Evolutionary conservation across 495 filamentous ascomycete genomes (phyloP), one percentile per base, ranked within the genome.

Genomic region (Podospora australis): DNA sequence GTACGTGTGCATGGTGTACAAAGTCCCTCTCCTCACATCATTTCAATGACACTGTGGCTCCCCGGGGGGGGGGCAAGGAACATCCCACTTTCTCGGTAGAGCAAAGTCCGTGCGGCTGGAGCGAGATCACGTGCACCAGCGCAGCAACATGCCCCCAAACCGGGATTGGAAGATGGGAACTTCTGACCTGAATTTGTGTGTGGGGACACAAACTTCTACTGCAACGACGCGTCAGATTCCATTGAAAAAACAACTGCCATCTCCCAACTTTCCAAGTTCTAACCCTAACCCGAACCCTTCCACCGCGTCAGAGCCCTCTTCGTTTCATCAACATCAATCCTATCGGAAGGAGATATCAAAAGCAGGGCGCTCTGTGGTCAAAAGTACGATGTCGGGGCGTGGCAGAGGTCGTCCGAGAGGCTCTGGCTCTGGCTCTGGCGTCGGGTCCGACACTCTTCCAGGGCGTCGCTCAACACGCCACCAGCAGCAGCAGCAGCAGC

Each of bases 221-320:
- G 14, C 32, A n/a, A n/a, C 32, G 13, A 14, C 32, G 32, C 32
- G 30, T 32, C 29, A 50, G 52, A 56, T 49, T 51, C 52, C 51
- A 53, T n/a, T n/a, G n/a, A n/a, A n/a, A n/a, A 54, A 62, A 62
- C 58, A 57, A 52, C 53, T 28, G 48, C 53, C 48, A 38, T 50
- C 51, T 46, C 26, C 29, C 26, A 28, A 17, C 32, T 8, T 36
- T 17, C 5, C 13, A 16, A 10, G 24, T 13, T 14, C 28, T 40
- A 60, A 65, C 59, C 59, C 62, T 63, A 65, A 65, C 62, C 62
- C 62, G 38, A 65, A 65, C 62, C 62, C 62, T 63, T 60, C 41
- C 25, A 28, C 32, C 34, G 24, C 36, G 14, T 2, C n/a, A 17
- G n/a, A n/a, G n/a, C 10, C 19, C 34, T 39, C 32, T 14, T 36